Conservation (phyloP, 345 rosid species). For the Streptanthus diversifolius region DNA sequence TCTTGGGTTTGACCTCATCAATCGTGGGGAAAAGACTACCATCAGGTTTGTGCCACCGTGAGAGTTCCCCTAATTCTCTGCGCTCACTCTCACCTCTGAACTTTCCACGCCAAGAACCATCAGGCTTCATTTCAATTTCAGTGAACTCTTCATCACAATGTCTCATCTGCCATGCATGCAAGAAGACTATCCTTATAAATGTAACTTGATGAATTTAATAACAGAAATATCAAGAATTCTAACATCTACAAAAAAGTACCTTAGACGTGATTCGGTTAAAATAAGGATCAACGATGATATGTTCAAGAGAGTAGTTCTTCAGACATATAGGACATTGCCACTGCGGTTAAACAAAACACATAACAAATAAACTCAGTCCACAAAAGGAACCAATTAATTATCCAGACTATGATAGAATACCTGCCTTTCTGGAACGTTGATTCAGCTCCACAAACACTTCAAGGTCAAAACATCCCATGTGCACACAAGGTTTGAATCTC, state of each 20-base stretch:
- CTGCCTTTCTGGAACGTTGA: constrained; percentile 97
- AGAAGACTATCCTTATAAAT: not conserved
- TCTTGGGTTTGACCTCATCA: constrained; percentile 41
- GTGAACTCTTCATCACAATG: constrained; percentile 74
- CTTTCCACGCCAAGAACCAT: constrained; percentile 98
- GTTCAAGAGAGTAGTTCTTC: constrained; percentile 82
- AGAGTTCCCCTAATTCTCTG: constrained; percentile 71
- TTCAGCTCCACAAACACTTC: constrained; percentile 92
- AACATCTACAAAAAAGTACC: constrained; percentile 39
- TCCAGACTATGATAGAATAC: constrained; percentile 21
- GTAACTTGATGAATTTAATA: not conserved
- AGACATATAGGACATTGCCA: constrained; percentile 98
- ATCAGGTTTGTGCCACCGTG: constrained; percentile 74
- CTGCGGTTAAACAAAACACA: constrained; percentile 42
- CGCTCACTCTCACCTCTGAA: constrained; percentile 68
- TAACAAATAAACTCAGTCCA: constrained; percentile 20
- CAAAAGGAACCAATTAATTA: not conserved
- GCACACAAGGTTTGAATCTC: constrained; percentile 83
- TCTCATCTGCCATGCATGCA: constrained; percentile 52
- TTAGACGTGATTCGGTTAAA: constrained; percentile 82
- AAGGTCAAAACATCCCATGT: constrained; percentile 98
- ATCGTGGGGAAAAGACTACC: constrained; percentile 45
- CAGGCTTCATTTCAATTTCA: constrained; percentile 82
- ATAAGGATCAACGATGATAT: constrained; percentile 77
- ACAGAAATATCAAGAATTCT: not conserved